phyloP scores from a whole-genome alignment of 2,329 filamentous ascomycete genomes.

The Fusarium tjaetaba region DNA sequence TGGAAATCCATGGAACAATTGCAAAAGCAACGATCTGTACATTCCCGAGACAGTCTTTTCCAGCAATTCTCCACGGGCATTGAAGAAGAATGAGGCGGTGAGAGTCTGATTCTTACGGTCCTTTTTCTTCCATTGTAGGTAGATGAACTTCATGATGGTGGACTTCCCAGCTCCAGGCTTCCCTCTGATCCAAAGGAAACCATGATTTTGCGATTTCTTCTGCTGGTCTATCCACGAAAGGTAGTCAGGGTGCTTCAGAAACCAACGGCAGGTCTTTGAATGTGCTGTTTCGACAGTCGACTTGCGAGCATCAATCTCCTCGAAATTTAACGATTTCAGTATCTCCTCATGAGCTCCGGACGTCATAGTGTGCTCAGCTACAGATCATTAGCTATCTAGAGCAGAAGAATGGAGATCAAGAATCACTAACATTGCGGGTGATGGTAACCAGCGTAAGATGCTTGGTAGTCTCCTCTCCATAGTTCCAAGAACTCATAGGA shows the following conservation, averaged over 20 bases:
- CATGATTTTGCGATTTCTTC: slow-evolving; percentile 4
- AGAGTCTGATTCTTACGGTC: background rate
- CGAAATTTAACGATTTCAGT: slow-evolving; percentile 50
- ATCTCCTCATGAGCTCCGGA: too few relatives aligned
- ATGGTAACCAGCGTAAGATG: too few relatives aligned
- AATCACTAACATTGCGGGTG: too few relatives aligned
- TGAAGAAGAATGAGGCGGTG: slow-evolving; percentile 61
- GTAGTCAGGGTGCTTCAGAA: slow-evolving; percentile 4
- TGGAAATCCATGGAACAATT: slow-evolving; percentile 52
- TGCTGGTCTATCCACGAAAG: slow-evolving; percentile 1
- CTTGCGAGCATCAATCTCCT: slow-evolving; percentile 51
- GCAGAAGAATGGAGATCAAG: too few relatives aligned
- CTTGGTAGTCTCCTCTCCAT: too few relatives aligned
- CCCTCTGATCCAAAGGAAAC: slow-evolving; percentile 59
- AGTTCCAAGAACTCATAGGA: background rate
- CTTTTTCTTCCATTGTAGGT: background rate
- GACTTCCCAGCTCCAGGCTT: slow-evolving; percentile 59
- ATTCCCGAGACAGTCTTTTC: slow-evolving; percentile 59
- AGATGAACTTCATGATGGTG: slow-evolving; percentile 56
- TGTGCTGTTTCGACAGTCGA: slow-evolving; percentile 51
- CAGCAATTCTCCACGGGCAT: slow-evolving; percentile 55
- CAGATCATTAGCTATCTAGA: too few relatives aligned
- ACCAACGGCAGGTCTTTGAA: slow-evolving; percentile 32
- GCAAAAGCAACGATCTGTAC: slow-evolving; percentile 60
- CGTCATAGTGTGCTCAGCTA: too few relatives aligned